phyloP scores from a whole-genome alignment of 768 basidiomycete genomes.

The Suillus brevipes region DNA sequence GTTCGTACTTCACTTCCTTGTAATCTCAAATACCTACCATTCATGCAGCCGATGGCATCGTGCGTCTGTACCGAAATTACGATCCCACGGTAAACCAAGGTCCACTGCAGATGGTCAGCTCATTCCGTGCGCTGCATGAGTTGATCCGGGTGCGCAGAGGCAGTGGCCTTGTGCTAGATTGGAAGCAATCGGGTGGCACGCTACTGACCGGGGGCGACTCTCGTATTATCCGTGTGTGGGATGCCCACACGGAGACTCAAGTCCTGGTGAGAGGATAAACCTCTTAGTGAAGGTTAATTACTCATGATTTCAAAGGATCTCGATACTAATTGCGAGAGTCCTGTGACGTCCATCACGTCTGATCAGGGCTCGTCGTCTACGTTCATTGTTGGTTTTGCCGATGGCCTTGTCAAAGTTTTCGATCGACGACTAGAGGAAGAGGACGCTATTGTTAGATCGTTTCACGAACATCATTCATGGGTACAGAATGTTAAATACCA shows the following conservation, averaged over 20 bases:
- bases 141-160: constrained; percentile 73
- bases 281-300: constrained; percentile 2
- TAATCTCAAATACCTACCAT: constrained; percentile 6
- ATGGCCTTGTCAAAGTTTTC: constrained; percentile 87
- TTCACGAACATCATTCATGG: constrained; percentile 81
- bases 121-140: constrained; percentile 87
- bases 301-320: constrained; percentile 59
- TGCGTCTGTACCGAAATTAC: constrained; percentile 92
- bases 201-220: constrained; percentile 92
- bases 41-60: constrained; percentile 79
- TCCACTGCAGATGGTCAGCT: constrained; percentile 87
- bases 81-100: constrained; percentile 70
- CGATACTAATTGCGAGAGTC: constrained; percentile 86
- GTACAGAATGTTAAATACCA: constrained; percentile 90
- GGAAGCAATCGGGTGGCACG: constrained; percentile 87
- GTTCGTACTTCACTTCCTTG: constrained; percentile 42
- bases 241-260: constrained; percentile 85
- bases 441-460: constrained; percentile 78
- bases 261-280: constrained; percentile 54
- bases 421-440: constrained; percentile 87
- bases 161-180: constrained; percentile 84
- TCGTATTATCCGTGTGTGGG: constrained; percentile 88
- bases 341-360: constrained; percentile 81
- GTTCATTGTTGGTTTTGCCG: constrained; percentile 90
- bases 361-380: constrained; percentile 75